These are phyloP conservation scores for Ascochyta fabae DNA, from an alignment of 2,329 filamentous ascomycete species.

Conservation along the genomic window DNA sequence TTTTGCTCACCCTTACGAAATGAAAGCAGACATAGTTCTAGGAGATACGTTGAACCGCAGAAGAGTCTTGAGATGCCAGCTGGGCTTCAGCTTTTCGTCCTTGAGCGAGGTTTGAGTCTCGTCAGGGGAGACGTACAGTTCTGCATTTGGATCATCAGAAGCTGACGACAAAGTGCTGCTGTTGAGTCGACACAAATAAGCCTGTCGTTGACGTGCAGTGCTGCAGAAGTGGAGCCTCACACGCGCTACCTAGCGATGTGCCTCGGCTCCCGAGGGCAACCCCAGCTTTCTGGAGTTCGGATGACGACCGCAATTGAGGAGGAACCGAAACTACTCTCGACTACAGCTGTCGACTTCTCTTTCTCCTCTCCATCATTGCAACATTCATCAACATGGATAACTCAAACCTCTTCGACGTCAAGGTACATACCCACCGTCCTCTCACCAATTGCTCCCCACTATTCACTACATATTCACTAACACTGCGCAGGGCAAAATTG, in stretches of 20 bases:
- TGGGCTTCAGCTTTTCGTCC: no score
- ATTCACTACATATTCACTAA: slow-evolving; percentile 4
- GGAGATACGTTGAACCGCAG: no score
- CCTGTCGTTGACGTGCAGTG: no score
- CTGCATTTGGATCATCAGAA: no score
- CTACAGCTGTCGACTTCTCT: not conserved
- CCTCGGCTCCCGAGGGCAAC: slow-evolving; percentile 31
- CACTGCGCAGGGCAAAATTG: slow-evolving; percentile 48
- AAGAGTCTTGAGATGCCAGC: no score
- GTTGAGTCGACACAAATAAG: no score
- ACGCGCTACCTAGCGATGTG: not conserved
- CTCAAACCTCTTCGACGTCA: slow-evolving; percentile 46
- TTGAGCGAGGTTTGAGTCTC: no score
- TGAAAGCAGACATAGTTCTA: no score
- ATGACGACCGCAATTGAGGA: slow-evolving; percentile 14
- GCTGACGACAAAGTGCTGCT: no score
- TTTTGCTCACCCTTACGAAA: no score
- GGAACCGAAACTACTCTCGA: slow-evolving; percentile 11
- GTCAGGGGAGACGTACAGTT: no score
- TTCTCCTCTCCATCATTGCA: not conserved
- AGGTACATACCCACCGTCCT: slow-evolving; percentile 25
- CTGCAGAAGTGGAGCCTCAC: not conserved
- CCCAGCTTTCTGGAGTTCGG: slow-evolving; percentile 25
- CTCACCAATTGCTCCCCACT: not conserved
- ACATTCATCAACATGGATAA: slow-evolving; percentile 40